These are phyloP conservation scores for Curvularia hawaiiensis DNA, from an alignment of 2,329 filamentous ascomycete species.

Conservation along the genomic window DNA sequence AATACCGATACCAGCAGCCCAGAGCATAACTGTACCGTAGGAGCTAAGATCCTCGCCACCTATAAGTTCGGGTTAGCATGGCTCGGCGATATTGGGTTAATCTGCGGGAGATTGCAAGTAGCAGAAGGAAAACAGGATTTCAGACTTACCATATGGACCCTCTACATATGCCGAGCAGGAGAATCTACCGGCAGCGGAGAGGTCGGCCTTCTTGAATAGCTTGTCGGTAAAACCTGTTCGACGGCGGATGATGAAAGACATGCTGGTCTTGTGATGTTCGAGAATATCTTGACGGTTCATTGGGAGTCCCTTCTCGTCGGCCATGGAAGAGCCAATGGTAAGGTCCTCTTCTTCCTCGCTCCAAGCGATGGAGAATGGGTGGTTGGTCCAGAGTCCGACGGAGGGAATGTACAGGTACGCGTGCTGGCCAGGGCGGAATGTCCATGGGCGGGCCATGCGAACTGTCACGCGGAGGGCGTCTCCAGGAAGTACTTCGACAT, in stretches of 20 bases:
- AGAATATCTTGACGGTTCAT: conserved; percentile 59
- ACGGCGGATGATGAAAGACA: conserved; percentile 85
- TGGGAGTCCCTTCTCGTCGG: conserved; percentile 53
- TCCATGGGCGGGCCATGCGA: conserved; percentile 77
- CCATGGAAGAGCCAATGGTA: conserved; percentile 30
- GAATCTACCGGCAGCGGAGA: conserved; percentile 59
- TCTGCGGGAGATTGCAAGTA: conserved; percentile 31
- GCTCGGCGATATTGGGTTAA: conserved; percentile 25
- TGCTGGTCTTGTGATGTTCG: conserved; percentile 58
- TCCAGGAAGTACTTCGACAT: conserved; percentile 76
- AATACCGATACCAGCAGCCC: conserved; percentile 92
- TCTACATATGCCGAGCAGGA: conserved; percentile 77
- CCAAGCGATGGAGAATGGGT: conserved; percentile 82
- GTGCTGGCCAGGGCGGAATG: conserved; percentile 75
- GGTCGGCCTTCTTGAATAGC: conserved; percentile 72
- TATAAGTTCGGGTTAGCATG: conserved; percentile 38
- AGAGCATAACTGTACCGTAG: conserved; percentile 88
- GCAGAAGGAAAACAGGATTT: conserved; percentile 33
- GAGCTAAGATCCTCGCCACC: conserved; percentile 85
- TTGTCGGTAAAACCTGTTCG: conserved; percentile 87
- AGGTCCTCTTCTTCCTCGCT: conserved; percentile 64
- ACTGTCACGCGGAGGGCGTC: conserved; percentile 76
- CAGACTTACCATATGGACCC: conserved; percentile 72
- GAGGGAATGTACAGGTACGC: conserved; percentile 79
- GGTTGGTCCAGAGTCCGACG: conserved; percentile 74